Percentiles rank a stretch among this genome's conserved stretches.
Evolutionary conservation across 202 grass and related monocot genomes (phyloP).

Genomic region (Digitaria exilis): DNA sequence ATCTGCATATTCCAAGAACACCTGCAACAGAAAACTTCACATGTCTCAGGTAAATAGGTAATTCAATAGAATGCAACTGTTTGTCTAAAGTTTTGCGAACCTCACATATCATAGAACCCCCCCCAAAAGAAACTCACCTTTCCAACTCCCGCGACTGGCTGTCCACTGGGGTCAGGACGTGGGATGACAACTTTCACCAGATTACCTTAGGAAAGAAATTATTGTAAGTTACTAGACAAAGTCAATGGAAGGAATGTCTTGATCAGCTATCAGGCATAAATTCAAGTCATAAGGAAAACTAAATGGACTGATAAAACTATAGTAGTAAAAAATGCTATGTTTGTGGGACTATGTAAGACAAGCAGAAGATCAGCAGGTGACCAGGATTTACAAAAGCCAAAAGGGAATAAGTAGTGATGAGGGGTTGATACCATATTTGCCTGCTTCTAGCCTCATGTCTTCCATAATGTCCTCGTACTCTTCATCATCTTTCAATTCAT

Average conservation of each 20-base stretch:
- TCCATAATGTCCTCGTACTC: slow-evolving; percentile 98
- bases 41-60: slow-evolving; percentile 3
- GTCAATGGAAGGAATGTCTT: neutral
- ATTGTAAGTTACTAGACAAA: neutral
- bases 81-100: slow-evolving; percentile 5
- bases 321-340: neutral
- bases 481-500: slow-evolving; percentile 92
- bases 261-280: slow-evolving; percentile 18
- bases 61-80: neutral
- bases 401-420: neutral
- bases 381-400: neutral
- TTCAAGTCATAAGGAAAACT: neutral
- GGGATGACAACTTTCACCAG: slow-evolving; percentile 87
- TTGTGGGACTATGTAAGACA: neutral
- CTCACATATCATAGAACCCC: neutral
- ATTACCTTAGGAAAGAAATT: slow-evolving; percentile 52
- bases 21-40: slow-evolving; percentile 42
- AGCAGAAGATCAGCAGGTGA: slow-evolving; percentile 9
- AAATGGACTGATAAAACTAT: slow-evolving; percentile 12
- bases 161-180: slow-evolving; percentile 72
- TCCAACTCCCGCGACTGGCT: slow-evolving; percentile 71
- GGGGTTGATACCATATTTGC: slow-evolving; percentile 75
- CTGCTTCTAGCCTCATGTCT: slow-evolving; percentile 94
- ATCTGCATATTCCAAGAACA: slow-evolving; percentile 86
- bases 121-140: slow-evolving; percentile 63